Base-by-base conservation (phyloP, 2,329 filamentous ascomycete genomes). In the Cladosporium phlei region DNA sequence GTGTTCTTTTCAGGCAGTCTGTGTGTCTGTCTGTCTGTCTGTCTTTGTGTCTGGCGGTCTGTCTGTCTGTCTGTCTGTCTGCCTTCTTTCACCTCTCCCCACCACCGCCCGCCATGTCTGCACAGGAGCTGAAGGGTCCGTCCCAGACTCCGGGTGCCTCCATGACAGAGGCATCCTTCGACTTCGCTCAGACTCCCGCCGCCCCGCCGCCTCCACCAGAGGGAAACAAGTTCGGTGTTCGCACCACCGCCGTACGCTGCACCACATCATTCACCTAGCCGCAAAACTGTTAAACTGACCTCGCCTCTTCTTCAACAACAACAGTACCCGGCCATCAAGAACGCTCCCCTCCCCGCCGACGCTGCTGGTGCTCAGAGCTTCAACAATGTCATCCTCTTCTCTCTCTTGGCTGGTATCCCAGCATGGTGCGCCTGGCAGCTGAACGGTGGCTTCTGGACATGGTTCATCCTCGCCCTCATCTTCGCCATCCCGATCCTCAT, bases 281-380 rank as follows among this genome's bases (percentile, higher is more conserved):
- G 10, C 12, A 7, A 7, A n/a, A 20, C 1, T 10, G 12, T 8
- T 22, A 5, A 11, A 4, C 17, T 19, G 12, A 27, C 4, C n/a
- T 17, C 12, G 7, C 8, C 14, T 6, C 30, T 33, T 33, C 4
- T 22, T 28, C 11, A 8, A 9, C 5, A 9, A 16, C 22, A 3
- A 6, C 17, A 45, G 42, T 47, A 21, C 20, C 35, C 45, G 4
- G 28, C 45, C n/a, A 47, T 47, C 45, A 47, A 47, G 25, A 47
- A 47, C 35, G 87, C 83, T 38, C 89, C 93, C 55, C 81, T 97
- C 33, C 93, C 93, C 29, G 91, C 90, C 55, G 93, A 98, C 67
- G 87, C 82, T 40, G 73, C 88, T 42, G 86, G 89, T 55, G 83
- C 75, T 69, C 27, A 47, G 25, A 47, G 29, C 28, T 98, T 97